Base-by-base conservation (phyloP, 2,329 filamentous ascomycete species). In the Pseudocercospora vitis region DNA sequence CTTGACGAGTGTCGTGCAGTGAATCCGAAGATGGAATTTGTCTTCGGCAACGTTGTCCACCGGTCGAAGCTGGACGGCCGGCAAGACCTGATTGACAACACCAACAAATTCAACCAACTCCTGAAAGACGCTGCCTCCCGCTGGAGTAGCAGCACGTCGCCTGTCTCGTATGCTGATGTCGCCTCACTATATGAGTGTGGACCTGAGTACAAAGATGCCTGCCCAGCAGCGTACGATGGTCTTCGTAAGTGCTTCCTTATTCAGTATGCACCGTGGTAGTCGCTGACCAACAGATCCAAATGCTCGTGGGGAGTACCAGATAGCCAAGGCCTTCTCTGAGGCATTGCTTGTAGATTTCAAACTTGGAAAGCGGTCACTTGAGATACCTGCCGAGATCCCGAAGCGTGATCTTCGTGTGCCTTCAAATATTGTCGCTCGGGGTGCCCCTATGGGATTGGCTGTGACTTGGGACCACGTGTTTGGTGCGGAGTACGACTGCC, bases 271-370 rank as follows among this genome's bases (percentile, higher is more conserved):
- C 73, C n/a, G n/a, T 52, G 74, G 75, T 58, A 73, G 73, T 11
- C 57, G 44, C 44, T 47, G 16, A 47, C 26, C 44, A 31, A 21
- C 76, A 11, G 74, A 78, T 52, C 74, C 74, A 0, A 74, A 71
- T 44, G 65, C 67, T 2, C 59, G 70, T 1, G 75, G 74, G 14
- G 74, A 78, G 45, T 74, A 64, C 54, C 66, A 76, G 50, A 73
- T 77, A 48, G 73, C 74, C 2, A 61, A 66, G 28, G 73, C 73
- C 4, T 77, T 76, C 58, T 65, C 68, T 14, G 24, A 48, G 9
- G 44, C 53, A 3, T 31, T 55, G 42, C 42, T 40, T 19, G 19
- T 18, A n/a, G 55, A 55, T 16, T 57, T 55, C 37, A 16, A 40
- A 3, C 12, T 57, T 23, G 59, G 37, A 42, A 12, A 42, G 21